A percentile compares a stretch with the other conserved stretches of the same genome.
phyloP scores from a whole-genome alignment of 2,329 filamentous ascomycete species.

The Zasmidium citrigriseum region DNA sequence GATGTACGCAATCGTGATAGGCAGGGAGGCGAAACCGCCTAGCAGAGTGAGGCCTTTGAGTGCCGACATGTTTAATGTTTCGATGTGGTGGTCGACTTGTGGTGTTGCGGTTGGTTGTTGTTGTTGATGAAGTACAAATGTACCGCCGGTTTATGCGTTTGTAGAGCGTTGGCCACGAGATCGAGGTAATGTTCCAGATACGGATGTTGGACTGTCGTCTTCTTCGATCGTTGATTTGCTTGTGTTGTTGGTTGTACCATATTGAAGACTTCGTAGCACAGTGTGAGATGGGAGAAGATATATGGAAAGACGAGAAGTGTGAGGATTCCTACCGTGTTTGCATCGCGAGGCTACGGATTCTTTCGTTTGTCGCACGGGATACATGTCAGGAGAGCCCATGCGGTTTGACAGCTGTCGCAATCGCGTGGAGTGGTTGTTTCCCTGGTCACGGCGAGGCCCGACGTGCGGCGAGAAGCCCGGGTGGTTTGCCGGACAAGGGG shows the following conservation, averaged over 20 bases:
- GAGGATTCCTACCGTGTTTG: neutral
- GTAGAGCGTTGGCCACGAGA: constrained; percentile 1
- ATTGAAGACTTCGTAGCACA: neutral
- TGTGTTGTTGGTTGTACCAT: constrained; percentile 1
- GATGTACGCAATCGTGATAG: neutral
- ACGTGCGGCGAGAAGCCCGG: neutral
- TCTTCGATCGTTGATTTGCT: neutral
- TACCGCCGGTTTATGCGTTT: constrained; percentile 1
- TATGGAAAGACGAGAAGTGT: neutral
- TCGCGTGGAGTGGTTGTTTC: neutral
- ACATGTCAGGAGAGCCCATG: constrained; percentile 1
- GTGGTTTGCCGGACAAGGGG: neutral
- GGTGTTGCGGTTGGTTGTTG: neutral
- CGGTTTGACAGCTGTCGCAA: neutral
- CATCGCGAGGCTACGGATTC: neutral
- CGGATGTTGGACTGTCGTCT: neutral
- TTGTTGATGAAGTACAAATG: constrained; percentile 5
- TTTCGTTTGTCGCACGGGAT: neutral
- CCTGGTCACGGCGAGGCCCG: neutral
- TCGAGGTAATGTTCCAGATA: neutral
- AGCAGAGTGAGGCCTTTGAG: neutral
- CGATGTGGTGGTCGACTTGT: neutral
- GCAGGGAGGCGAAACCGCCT: neutral
- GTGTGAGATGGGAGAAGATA: neutral
- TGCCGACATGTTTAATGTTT: neutral